Base-by-base conservation (phyloP, 2,329 filamentous ascomycete species). In the Trichoderma atrobrunneum region DNA sequence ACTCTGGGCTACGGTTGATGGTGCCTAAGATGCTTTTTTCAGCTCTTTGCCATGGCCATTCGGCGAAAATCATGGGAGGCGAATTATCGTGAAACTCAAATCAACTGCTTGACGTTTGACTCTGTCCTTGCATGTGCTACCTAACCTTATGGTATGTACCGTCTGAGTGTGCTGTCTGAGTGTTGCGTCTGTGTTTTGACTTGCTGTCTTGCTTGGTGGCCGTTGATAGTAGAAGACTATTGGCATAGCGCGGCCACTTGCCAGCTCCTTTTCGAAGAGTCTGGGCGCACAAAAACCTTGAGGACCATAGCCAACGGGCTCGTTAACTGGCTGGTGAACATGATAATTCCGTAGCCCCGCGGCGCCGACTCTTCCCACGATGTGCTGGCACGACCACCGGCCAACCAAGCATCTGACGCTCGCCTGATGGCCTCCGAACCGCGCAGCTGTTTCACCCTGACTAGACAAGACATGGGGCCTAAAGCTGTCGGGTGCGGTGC, bases 351-450 rank as follows among this genome's bases (percentile, higher is more conserved):
- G 64, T 16, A 28, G 57, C 56, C 43, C 48, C 39, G 62, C 43
- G 48, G 43, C 43, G 36, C 30, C 28, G 28, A 66, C 34, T 30
- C 36, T 43, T 43, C 36, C 65, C 36, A 61, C 65, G 39, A 69
- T 69, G 66, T 62, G 68, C 68, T 64, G 68, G 68, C 68, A 70
- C 59, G 34, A 43, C 51, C 32, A 18, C 54, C 18, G 65, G 65
- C 65, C 51, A 66, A 56, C 63, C 43, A 68, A 60, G 65, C 65
- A 61, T 69, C 66, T 69, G 66, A 69, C 57, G 36, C 66, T 69
- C 39, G 66, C 18, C 56, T 36, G 66, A 69, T 69, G 57, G 66
- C 21, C 34, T 16, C 59, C 26, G 66, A 69, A 69, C 32, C 64
- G 64, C 56, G 34, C 65, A 68, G 43, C 36, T 36, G 68, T 70